Evolutionary conservation across 805 yeast species (phyloP), one percentile per base, ranked within the genome.

Genomic region (Schwanniomyces vanrijiae): DNA sequence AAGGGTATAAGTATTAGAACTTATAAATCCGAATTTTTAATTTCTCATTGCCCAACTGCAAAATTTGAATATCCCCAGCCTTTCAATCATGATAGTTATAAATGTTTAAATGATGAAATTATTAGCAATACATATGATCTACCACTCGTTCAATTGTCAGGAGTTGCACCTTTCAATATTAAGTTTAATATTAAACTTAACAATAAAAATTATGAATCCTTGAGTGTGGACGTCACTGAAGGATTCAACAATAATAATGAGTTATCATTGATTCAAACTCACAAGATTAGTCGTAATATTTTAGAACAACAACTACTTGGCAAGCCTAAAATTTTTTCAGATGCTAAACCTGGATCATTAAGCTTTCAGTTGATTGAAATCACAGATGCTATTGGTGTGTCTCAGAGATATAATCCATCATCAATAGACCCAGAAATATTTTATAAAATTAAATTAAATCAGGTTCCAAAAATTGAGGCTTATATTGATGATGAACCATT

Each of bases 31-130:
- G 84, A 82, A 43, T 73, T 90, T 29, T 59, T 86, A 16, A 73
- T 94, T 7, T 83, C 95, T 3, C 62, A 74, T 37, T 92, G 99
- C 63, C 99, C 99, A 1, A 70, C 69, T 3, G 96, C 89, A 0
- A 64, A 73, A 18, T 77, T 90, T 45, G 54, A 52, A 2, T 65
- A 71, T 21, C 72, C 77, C 0, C 58, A 62, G 0, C 45, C 59
- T 5, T 61, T 50, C n/a, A 51, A 49, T 25, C 46, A 55, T 18
- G 40, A 55, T 3, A 60, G 55, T 28, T 81, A 83, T 55, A 75
- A 78, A 52, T 94, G 98, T 69, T 68, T 83, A 4, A 56, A 63
- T 2, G 41, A 44, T 7, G 81, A 76, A 14, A 16, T 31, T 8
- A 16, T 9, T 11, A 43, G 62, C 3, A 88, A 82, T 18, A 43